phyloP scores from a whole-genome alignment of 129 eudicot genomes.

The Solidago caesia region DNA sequence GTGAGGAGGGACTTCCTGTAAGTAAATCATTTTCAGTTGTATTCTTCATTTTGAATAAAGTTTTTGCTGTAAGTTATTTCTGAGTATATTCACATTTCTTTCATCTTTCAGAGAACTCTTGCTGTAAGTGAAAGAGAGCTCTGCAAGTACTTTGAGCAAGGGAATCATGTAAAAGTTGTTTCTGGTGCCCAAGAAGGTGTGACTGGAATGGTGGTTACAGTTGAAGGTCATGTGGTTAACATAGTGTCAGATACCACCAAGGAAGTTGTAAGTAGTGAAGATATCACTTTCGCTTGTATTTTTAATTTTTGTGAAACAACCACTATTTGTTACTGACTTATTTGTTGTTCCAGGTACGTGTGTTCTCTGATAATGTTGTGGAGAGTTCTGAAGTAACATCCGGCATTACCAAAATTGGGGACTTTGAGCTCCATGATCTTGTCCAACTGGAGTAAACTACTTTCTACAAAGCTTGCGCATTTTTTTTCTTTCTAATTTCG shows the following conservation, averaged over 20 bases:
- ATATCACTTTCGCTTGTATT: not conserved
- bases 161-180: constrained; percentile 95
- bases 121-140: constrained; percentile 85
- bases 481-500: constrained; percentile 14
- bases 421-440: constrained; percentile 95
- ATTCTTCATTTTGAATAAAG: not conserved
- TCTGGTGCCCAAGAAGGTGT: constrained; percentile 91
- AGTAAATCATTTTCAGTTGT: constrained; percentile 11
- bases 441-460: constrained; percentile 78
- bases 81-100: not conserved
- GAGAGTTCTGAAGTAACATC: constrained; percentile 99
- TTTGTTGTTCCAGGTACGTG: constrained; percentile 57
- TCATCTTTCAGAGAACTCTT: constrained; percentile 57
- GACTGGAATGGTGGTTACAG: constrained; percentile 93
- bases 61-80: not conserved
- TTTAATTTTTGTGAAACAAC: not conserved
- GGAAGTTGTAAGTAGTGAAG: constrained; percentile 65
- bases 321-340: constrained; percentile 3
- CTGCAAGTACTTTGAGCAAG: constrained; percentile 95
- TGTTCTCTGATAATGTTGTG: constrained; percentile 93
- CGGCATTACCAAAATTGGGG: constrained; percentile 85
- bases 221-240: constrained; percentile 81
- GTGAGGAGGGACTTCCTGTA: constrained; percentile 75
- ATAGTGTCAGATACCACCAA: constrained; percentile 89
- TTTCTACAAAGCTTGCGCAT: not conserved